These are phyloP conservation scores for Cercospora citrullina DNA, from an alignment of 2,329 filamentous ascomycete genomes.

Conservation along the genomic window DNA sequence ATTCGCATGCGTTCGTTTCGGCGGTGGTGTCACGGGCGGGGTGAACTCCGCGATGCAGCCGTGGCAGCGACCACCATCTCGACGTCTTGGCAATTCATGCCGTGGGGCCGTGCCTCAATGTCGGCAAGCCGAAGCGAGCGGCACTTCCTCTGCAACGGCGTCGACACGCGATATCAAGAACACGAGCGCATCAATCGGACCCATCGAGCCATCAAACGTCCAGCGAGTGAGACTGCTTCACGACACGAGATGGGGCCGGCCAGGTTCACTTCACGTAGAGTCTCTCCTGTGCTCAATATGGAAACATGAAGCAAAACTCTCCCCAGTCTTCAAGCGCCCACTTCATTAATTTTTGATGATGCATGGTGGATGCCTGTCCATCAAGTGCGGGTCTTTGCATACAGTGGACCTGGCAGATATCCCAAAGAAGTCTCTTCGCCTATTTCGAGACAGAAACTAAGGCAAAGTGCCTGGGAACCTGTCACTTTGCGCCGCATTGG, in stretches of 20 bases:
- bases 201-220: not conserved
- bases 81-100: not conserved
- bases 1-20: not conserved
- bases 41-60: not conserved
- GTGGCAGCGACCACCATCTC: too few species aligned
- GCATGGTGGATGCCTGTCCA: constrained; percentile 1
- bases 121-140: constrained; percentile 7
- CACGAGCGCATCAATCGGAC: not conserved
- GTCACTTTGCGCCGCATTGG: constrained; percentile 2
- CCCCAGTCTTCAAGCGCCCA: not conserved
- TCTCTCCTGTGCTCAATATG: not conserved
- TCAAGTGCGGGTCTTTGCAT: constrained; percentile 5
- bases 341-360: not conserved
- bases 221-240: not conserved
- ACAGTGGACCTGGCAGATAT: not conserved
- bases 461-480: not conserved
- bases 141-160: constrained; percentile 4
- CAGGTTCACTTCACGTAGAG: not conserved
- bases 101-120: constrained; percentile 4
- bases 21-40: not conserved
- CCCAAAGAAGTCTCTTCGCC: constrained; percentile 1
- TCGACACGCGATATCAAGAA: not conserved
- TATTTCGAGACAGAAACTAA: constrained; percentile 6
- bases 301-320: not conserved
- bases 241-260: not conserved